Evolutionary conservation across 2,329 filamentous ascomycete genomes (phyloP), one percentile per base, ranked within the genome.

Genomic region (Aspergillus viridinutans): DNA sequence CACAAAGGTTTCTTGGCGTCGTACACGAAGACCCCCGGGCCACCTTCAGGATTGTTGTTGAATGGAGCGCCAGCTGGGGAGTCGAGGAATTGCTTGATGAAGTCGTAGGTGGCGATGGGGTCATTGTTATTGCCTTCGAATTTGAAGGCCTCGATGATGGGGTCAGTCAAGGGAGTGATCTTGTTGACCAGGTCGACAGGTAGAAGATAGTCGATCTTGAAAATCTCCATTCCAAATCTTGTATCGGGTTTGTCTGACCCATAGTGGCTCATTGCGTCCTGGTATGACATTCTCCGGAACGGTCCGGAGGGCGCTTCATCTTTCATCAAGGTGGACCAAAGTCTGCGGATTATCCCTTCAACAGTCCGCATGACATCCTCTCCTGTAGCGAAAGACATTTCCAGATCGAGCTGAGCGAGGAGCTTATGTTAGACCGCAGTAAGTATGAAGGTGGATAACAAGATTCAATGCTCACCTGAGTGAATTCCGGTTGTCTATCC

Each of bases 401-500:
- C 94, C 65, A 99, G 74, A 83, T 99, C 94, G 52, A 97, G 83
- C 86, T 94, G 65, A 14, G 38, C 12, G 29, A 40, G n/a, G 9
- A n/a, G 45, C 49, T 20, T 54, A 55, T 32, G 49, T 47, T 20
- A 53, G 51, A 14, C 8, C 26, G 7, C 28, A 54, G 28, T 14
- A 17, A 54, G 23, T 14, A 17, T 23, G 4, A 28, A 20, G n/a
- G 40, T 42, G 12, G 2, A 10, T 12, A 23, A 6, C 17, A 4
- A 29, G 35, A 7, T 12, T 12, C 10, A 29, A 4, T 42, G 58
- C 71, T 66, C 74, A 90, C 88, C 79, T 96, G 92, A 1, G 94
- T 97, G 69, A 99, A 99, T 70, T 99, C 94, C 0, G 94, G 95
- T 69, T 99, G 94, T 43, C 94, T 83, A 72, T 99, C 95, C 1